Percentiles rank a stretch among this genome's conserved stretches.
Evolutionary conservation across 352 stramenopile genomes (phyloP).

Genomic region (Pythium biforme): DNA sequence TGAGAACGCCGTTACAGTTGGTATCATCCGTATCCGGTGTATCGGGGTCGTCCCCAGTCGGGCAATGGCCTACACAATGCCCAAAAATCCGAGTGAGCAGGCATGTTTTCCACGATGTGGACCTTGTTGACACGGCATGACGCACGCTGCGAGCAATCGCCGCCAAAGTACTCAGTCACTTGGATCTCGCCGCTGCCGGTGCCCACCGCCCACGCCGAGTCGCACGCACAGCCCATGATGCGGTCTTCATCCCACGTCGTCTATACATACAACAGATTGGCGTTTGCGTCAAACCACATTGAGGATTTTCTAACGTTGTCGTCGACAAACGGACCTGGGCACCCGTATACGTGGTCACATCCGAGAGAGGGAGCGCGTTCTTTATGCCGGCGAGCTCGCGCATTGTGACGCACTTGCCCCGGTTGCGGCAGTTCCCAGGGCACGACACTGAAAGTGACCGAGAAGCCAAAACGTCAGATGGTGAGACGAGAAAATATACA

Average conservation of each 20-base stretch:
- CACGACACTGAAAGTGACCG: too few species aligned
- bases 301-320: background rate
- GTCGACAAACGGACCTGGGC: slow-evolving; percentile 28
- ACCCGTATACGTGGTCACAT: slow-evolving; percentile 62
- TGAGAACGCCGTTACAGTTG: slow-evolving; percentile 53
- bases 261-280: slow-evolving; percentile 33
- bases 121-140: background rate
- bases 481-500: too few species aligned
- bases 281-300: background rate
- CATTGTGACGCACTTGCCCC: slow-evolving; percentile 83
- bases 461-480: too few species aligned
- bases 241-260: slow-evolving; percentile 90
- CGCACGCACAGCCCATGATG: slow-evolving; percentile 89
- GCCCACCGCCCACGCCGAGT: slow-evolving; percentile 84
- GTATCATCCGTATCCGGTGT: slow-evolving; percentile 64
- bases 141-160: slow-evolving; percentile 79
- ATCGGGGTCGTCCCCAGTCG: slow-evolving; percentile 75
- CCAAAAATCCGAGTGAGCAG: background rate
- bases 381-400: slow-evolving; percentile 60
- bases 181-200: slow-evolving; percentile 71
- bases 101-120: background rate
- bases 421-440: slow-evolving; percentile 68
- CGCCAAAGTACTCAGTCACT: slow-evolving; percentile 85
- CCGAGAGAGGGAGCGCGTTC: slow-evolving; percentile 66
- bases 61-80: slow-evolving; percentile 59